These are phyloP conservation scores for Kurtzmaniella natalensis DNA, from an alignment of 1,139 yeast genomes.

Conservation along the genomic window DNA sequence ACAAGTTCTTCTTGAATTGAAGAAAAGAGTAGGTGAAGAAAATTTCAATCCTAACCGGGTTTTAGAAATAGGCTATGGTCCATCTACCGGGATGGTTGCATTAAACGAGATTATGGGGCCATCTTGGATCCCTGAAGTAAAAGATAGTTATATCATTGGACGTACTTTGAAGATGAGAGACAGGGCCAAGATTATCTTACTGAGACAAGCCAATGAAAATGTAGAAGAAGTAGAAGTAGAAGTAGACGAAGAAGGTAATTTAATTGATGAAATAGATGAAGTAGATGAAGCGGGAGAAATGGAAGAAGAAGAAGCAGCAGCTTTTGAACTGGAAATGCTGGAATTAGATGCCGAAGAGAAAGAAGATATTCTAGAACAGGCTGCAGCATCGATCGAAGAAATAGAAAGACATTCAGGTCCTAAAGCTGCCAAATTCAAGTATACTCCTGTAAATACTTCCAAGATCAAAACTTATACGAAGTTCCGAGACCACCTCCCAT, in stretches of 20 bases:
- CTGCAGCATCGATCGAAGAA: constrained; percentile 12
- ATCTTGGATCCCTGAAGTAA: constrained; percentile 53
- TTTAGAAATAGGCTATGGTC: constrained; percentile 85
- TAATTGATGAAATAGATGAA: background rate
- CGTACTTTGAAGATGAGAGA: constrained; percentile 64
- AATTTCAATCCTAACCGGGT: constrained; percentile 61
- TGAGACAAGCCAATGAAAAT: constrained; percentile 62
- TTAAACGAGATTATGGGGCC: constrained; percentile 76
- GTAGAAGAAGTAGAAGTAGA: constrained; percentile 13
- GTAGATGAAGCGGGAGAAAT: constrained; percentile 4
- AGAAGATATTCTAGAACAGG: constrained; percentile 8
- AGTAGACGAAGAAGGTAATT: background rate
- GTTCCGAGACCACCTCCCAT: constrained; percentile 46
- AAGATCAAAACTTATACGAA: constrained; percentile 50
- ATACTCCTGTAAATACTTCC: constrained; percentile 47
- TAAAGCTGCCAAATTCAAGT: constrained; percentile 14
- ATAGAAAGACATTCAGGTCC: constrained; percentile 4
- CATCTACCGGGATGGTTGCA: constrained; percentile 89
- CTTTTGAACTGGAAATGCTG: constrained; percentile 13
- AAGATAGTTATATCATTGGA: constrained; percentile 74
- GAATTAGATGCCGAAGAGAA: constrained; percentile 1
- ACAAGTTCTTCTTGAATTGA: constrained; percentile 66
- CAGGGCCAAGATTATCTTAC: constrained; percentile 70
- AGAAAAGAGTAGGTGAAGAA: constrained; percentile 44
- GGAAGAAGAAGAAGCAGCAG: constrained; percentile 11